Evolutionary conservation across 1,284 basidiomycete species (phyloP).

Genomic region (Anthracocystis walkeri): DNA sequence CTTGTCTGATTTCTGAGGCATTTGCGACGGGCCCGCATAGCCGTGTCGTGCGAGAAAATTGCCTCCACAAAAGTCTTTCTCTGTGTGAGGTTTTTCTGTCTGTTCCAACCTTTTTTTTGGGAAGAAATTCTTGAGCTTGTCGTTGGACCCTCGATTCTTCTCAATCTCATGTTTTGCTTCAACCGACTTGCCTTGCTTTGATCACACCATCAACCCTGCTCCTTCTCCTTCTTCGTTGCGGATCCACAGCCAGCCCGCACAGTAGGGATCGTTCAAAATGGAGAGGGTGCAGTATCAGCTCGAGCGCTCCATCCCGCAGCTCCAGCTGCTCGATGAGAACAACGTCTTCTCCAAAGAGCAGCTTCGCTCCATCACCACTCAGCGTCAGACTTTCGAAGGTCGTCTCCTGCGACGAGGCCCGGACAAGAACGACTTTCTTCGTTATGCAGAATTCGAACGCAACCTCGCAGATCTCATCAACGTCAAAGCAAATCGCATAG

Average conservation of each 20-base stretch:
- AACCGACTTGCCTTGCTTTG: not conserved
- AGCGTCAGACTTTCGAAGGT: conserved; percentile 85
- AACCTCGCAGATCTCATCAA: conserved; percentile 65
- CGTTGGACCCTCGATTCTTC: conserved; percentile 3
- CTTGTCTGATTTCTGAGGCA: too few species aligned
- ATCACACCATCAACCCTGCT: not conserved
- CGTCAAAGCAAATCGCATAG: conserved; percentile 45
- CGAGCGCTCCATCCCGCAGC: conserved; percentile 95
- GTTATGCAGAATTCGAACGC: conserved; percentile 93
- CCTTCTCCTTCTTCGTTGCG: too few species aligned
- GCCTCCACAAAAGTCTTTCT: not conserved
- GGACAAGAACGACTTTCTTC: conserved; percentile 87
- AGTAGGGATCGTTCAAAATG: conserved; percentile 73
- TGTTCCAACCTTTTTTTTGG: conserved; percentile 3
- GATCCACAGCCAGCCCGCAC: not conserved
- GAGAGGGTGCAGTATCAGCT: conserved; percentile 94
- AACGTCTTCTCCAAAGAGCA: conserved; percentile 84
- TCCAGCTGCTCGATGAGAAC: conserved; percentile 90
- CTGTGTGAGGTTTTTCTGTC: not conserved
- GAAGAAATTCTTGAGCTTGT: not conserved
- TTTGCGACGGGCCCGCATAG: not conserved
- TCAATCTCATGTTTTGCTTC: not conserved
- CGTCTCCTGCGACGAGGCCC: conserved; percentile 84
- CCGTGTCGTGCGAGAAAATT: conserved; percentile 5
- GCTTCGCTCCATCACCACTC: conserved; percentile 81